Percentiles rank a stretch among this genome's conserved stretches.
phyloP scores from a whole-genome alignment of 2,329 filamentous ascomycete species.

The Colletotrichum sp. region DNA sequence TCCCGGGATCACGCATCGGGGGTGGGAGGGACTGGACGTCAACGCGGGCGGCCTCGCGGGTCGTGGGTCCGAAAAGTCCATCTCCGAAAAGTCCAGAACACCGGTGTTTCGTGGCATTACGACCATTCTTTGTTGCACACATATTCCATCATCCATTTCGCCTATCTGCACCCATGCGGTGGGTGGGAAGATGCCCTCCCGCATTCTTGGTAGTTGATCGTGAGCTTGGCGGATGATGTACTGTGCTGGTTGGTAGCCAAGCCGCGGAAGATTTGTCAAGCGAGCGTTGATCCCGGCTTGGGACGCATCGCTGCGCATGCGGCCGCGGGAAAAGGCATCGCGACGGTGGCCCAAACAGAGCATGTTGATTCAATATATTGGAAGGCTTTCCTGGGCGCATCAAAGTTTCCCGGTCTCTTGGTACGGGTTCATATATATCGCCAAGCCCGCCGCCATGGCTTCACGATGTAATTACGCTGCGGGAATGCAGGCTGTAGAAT shows the following conservation, averaged over 20 bases:
- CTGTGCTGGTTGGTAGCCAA: not conserved
- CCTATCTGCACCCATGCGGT: not conserved
- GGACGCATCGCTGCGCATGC: not conserved
- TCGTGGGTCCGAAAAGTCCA: not conserved
- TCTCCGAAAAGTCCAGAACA: not conserved
- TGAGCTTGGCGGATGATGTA: constrained; percentile 5
- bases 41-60: not conserved
- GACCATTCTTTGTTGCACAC: not conserved
- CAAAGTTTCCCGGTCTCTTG: not conserved
- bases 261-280: constrained; percentile 7
- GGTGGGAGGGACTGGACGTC: not conserved
- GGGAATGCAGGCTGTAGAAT: not conserved
- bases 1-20: not conserved
- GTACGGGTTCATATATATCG: not conserved
- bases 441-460: constrained; percentile 1
- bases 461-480: not conserved
- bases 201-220: constrained; percentile 14
- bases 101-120: not conserved
- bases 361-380: not conserved
- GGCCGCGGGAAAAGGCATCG: not conserved
- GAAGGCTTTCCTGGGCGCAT: not conserved
- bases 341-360: not conserved
- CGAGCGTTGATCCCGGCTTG: constrained; percentile 11
- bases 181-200: not conserved
- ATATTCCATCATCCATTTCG: not conserved